These are phyloP conservation scores for Colletotrichum salicis DNA, from an alignment of 2,329 filamentous ascomycete genomes.

Conservation along the genomic window DNA sequence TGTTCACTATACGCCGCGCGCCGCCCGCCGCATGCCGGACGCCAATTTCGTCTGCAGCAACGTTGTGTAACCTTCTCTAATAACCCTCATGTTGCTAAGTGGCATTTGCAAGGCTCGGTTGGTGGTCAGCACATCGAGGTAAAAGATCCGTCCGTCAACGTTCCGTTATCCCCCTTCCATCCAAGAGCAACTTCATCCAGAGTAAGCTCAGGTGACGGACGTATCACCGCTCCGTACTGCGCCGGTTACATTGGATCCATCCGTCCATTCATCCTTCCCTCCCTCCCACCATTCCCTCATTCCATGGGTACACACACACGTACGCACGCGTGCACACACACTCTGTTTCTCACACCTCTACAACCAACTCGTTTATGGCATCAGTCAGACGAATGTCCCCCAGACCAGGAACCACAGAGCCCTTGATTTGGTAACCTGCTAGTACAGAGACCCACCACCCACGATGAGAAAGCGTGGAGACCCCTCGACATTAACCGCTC, in stretches of 20 bases:
- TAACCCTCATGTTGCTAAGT: conserved; percentile 18
- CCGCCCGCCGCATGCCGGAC: background rate
- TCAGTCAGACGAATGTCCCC: conserved; percentile 28
- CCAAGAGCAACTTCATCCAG: background rate
- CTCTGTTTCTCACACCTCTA: background rate
- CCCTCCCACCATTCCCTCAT: conserved; percentile 18
- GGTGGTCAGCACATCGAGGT: conserved; percentile 30
- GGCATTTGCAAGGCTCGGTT: conserved; percentile 17
- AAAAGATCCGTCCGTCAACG: conserved; percentile 11
- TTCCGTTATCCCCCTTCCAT: conserved; percentile 10
- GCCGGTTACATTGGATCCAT: conserved; percentile 29
- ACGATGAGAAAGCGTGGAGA: conserved; percentile 21
- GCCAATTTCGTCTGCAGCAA: conserved; percentile 28
- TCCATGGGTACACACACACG: conserved; percentile 22
- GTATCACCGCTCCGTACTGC: conserved; percentile 18
- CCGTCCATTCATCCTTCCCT: conserved; percentile 15
- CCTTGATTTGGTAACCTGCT: conserved; percentile 19
- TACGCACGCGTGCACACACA: background rate
- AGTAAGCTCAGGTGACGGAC: conserved; percentile 1
- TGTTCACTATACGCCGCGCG: background rate
- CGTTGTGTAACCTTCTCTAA: conserved; percentile 30
- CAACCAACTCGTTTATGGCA: conserved; percentile 24
- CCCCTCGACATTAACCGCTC: conserved; percentile 27
- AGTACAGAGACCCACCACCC: conserved; percentile 26
- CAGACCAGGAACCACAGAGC: conserved; percentile 25